phyloP scores from a whole-genome alignment of 2,329 filamentous ascomycete species.

The Aureobasidium sp. region DNA sequence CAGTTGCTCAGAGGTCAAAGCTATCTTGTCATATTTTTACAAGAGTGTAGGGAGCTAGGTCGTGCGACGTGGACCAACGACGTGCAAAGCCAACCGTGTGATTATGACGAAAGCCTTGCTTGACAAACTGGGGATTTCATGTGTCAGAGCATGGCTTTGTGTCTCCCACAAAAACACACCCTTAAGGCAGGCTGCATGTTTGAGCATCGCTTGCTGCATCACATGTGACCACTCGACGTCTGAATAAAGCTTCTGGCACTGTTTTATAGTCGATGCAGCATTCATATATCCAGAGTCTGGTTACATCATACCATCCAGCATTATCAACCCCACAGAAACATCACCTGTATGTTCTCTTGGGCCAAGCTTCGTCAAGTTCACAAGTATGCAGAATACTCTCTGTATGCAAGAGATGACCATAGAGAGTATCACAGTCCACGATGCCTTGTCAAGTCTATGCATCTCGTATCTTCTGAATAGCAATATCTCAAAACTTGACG shows the following conservation, averaged over 20 bases:
- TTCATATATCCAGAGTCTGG: background rate
- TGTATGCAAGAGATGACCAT: background rate
- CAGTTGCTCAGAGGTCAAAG: background rate
- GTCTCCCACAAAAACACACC: background rate
- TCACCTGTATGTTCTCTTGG: background rate
- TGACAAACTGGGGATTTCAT: background rate
- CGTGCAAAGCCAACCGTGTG: background rate
- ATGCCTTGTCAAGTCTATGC: background rate
- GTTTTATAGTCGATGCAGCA: background rate
- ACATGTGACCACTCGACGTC: background rate
- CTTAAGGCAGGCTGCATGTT: background rate
- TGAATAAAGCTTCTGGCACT: background rate
- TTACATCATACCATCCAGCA: constrained; percentile 4
- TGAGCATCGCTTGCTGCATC: background rate
- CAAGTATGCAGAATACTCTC: background rate
- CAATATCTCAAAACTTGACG: background rate
- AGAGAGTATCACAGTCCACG: too few species aligned
- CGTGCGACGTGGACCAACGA: constrained; percentile 10
- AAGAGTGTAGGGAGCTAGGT: background rate
- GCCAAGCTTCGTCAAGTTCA: background rate
- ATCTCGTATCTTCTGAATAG: background rate
- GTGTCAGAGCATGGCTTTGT: background rate
- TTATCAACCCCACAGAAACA: background rate
- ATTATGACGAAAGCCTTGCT: constrained; percentile 4
- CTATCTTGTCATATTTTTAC: background rate